Evolutionary conservation across 345 rosid species (phyloP), one percentile per base, ranked within the genome.

Genomic region (Combretum micranthum): DNA sequence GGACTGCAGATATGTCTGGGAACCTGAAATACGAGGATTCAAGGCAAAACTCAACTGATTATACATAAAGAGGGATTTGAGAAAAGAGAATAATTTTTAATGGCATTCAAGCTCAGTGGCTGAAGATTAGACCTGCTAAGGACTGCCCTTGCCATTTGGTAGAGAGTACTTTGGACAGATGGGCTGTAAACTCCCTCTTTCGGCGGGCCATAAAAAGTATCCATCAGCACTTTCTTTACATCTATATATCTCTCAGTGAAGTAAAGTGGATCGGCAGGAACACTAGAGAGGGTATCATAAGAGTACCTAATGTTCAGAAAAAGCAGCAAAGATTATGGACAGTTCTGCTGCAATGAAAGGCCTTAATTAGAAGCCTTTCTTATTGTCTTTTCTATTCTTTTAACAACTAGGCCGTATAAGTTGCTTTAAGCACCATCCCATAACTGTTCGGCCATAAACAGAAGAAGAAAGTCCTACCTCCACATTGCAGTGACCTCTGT

Each of bases 81-180:
- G 3, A 32, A 32, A 50, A 19, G 44, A 18, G 39, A 39, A 39
- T 26, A 18, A 37, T 57, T 11, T 44, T 44, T 0, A 11, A 18
- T 20, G 5, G 42, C 42, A 15, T 20, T 7, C 48, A 20, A 39
- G n/a, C 18, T 20, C 49, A 45, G 58, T 53, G 50, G 42, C 52
- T 56, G 62, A 26, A 55, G 55, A 37, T 37, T 52, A 72, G 23
- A 92, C 98, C 93, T 82, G 77, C 50, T 66, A 39, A 92, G 87
- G 18, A 86, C 84, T 32, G 91, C 86, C 72, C 75, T 77, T 52
- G 85, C 95, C 83, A 88, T 88, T 15, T 80, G 83, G 63, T 78
- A 88, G 39, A 92, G 90, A 46, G 97, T 86, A 71, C 87, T 79
- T 68, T 92, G 98, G n/a, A 88, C 97, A n/a, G 97, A 92, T 53